phyloP scores from a whole-genome alignment of 2,329 filamentous ascomycete genomes.

The Cercospora beticola region DNA sequence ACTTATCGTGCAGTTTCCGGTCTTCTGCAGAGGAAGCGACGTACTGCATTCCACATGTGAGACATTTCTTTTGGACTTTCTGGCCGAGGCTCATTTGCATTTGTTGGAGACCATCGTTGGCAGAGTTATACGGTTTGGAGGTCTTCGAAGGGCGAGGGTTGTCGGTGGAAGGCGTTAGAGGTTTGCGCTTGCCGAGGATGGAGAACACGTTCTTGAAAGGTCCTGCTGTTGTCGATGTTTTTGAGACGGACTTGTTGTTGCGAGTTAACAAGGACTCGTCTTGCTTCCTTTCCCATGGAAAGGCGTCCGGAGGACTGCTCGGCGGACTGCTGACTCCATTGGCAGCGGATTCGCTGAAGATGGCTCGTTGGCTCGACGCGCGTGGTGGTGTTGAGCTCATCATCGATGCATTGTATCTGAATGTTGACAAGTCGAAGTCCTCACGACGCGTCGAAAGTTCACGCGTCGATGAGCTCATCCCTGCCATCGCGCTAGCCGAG shows the following conservation, averaged over 20 bases:
- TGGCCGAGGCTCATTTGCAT: constrained; percentile 62
- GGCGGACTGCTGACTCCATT: constrained; percentile 47
- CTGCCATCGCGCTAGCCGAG: not conserved
- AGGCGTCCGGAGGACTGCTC: constrained; percentile 50
- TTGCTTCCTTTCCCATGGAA: constrained; percentile 37
- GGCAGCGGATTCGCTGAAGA: constrained; percentile 30
- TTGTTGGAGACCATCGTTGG: constrained; percentile 50
- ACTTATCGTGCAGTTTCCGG: constrained; percentile 61
- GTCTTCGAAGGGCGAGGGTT: constrained; percentile 38
- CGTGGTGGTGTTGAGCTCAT: constrained; percentile 26
- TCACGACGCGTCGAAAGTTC: constrained; percentile 9
- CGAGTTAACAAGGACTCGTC: not conserved
- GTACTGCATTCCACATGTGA: constrained; percentile 65
- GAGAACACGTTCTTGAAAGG: constrained; percentile 36
- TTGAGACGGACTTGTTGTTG: not conserved
- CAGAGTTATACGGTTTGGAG: constrained; percentile 24
- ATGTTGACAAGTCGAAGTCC: not conserved
- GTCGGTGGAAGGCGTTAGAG: constrained; percentile 28
- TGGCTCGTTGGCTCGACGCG: constrained; percentile 14
- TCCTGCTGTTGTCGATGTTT: constrained; percentile 32
- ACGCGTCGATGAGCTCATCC: constrained; percentile 9
- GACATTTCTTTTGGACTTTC: constrained; percentile 57
- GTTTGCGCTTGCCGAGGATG: constrained; percentile 36
- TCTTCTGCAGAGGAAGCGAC: constrained; percentile 62
- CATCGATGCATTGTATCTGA: not conserved